Evolutionary conservation across 2,329 filamentous ascomycete genomes (phyloP), one percentile per base, ranked within the genome.

Genomic region (Aspergillus puulaauensis): DNA sequence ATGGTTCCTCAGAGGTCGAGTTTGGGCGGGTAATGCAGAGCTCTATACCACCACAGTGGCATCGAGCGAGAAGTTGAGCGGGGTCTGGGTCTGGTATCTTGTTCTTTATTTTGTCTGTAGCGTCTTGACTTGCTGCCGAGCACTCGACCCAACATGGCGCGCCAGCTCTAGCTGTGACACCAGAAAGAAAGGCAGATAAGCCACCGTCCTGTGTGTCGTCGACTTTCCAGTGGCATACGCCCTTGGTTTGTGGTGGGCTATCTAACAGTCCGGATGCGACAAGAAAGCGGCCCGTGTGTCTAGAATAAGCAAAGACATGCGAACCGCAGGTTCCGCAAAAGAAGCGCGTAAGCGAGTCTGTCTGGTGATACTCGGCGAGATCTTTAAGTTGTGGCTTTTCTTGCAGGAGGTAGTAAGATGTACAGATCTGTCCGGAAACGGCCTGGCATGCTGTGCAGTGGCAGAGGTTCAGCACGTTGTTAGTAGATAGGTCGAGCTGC

Each of bases 11-110:
- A 49, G 83, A 85, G 6, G 69, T 68, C 1, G 65, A 68, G 57
- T 81, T 76, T 0, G 87, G 87, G 3, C 79, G 80, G 4, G 81
- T 82, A 65, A 90, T 79, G 64, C 75, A 77, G 68, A 89, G 84
- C 12, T 77, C 68, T 12, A 89, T 77, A 2, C 77, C 80, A 4
- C 77, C 74, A 68, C 86, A 89, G 64, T 82, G 79, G 63, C 83
- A 86, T 61, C 72, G 70, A 4, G 77, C 82, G 47, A 74, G 72
- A 9, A 85, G 63, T 7, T 61, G 40, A 31, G 31, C 54, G 6
- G 66, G 61, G 14, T 65, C 57, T 23, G 56, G 49, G 58, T 43
- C 47, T 35, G 43, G 14, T n/a, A 4, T 44, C 35, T 41, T 27
- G 9, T 23, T 24, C 19, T 43, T 51, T 27, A 12, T 12, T 23